Base-by-base conservation (phyloP, 768 basidiomycete species). In the Mycena crocata region DNA sequence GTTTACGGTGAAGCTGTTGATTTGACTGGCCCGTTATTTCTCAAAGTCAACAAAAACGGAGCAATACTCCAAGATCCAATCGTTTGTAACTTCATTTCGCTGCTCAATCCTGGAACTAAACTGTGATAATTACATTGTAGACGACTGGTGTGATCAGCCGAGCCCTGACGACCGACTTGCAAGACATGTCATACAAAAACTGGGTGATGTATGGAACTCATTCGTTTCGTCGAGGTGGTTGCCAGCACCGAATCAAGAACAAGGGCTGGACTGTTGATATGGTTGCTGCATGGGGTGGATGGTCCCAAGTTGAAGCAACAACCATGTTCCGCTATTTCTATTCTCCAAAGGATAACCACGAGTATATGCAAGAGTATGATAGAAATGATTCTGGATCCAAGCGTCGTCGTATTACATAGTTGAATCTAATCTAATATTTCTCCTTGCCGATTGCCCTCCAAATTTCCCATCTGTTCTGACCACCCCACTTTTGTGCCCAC, bases 231-330 rank as follows among this genome's bases (percentile, higher is more conserved):
- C 66, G 65, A 2, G 69, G 69, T 35, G 68, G 71, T 3, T 70
- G 71, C 44, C 71, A 72, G 58, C 57, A 72, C 34, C 60, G 65
- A 17, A 50, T 67, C 32, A 61, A 55, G n/a, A 48, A 52, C 32
- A 62, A 56, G 24, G 31, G 45, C 21, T 70, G 66, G 50, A 30
- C 61, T 2, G 57, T 54, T 14, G 61, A 60, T 34, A 71, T 68
- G 71, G 60, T 69, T 59, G 69, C 71, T 17, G 65, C 62, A 9
- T 73, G 70, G 72, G 70, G 70, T 44, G 67, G 72, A 2, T 73
- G 70, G 72, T 73, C 66, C 5, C 69, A 70, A 45, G 42, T 72
- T 10, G 66, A 68, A 60, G 71, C 71, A n/a, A 26, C 60, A 10
- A 68, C 61, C 5, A 55, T 55, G 52, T 55, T 55, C 15, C 52